These are phyloP conservation scores for Aspergillus ostianus DNA, from an alignment of 495 filamentous ascomycete species.

Conservation along the genomic window DNA sequence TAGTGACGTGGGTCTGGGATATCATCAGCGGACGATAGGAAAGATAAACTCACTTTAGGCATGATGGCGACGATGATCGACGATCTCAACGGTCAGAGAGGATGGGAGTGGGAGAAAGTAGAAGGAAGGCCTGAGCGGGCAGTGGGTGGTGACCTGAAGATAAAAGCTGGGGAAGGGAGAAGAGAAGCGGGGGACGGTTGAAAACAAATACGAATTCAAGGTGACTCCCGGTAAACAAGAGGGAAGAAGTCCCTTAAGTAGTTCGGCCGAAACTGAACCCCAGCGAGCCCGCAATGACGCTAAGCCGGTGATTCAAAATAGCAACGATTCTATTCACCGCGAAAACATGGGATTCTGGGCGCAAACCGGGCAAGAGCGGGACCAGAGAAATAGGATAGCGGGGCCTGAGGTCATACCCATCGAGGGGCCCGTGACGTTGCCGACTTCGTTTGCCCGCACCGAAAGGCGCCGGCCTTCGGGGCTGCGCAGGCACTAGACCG, in stretches of 20 bases:
- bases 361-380: conserved; percentile 7
- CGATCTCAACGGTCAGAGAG: not conserved
- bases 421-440: conserved; percentile 21
- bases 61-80: conserved; percentile 31
- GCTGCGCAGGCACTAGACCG: conserved; percentile 7
- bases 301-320: not conserved
- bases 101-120: not conserved
- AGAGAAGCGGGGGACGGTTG: not conserved
- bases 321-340: not conserved
- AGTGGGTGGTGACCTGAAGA: not conserved
- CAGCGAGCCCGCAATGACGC: not conserved
- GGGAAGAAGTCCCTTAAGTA: conserved; percentile 14
- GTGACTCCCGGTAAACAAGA: conserved; percentile 2
- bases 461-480: conserved; percentile 17
- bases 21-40: not conserved
- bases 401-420: conserved; percentile 24
- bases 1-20: conserved; percentile 20
- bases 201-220: conserved; percentile 5
- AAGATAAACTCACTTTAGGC: conserved; percentile 39
- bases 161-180: not conserved
- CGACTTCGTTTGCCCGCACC: conserved; percentile 2
- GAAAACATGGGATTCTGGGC: not conserved
- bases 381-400: conserved; percentile 7
- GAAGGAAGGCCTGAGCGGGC: not conserved
- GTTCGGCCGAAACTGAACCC: not conserved